Conservation (phyloP, 2,329 filamentous ascomycete species). For the Neonectria neomacrospora region DNA sequence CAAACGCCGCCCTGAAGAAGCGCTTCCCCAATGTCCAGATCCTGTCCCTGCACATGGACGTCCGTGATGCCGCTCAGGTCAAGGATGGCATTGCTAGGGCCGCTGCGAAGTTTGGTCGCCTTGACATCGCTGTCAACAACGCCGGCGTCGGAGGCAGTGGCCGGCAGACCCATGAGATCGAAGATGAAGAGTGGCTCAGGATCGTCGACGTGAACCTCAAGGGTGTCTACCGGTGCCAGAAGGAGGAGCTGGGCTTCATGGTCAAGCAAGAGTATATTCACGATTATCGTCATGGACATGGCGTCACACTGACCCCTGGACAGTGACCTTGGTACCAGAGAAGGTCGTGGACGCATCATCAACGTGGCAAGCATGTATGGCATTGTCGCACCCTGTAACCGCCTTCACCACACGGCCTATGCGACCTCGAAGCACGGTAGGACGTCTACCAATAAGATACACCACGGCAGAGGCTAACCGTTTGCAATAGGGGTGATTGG, state of each 20-base stretch:
- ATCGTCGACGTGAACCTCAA: constrained; percentile 65
- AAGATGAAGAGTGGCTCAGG: constrained; percentile 59
- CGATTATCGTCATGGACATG: not conserved
- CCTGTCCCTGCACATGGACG: constrained; percentile 57
- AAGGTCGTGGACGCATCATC: constrained; percentile 62
- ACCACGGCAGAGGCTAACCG: not conserved
- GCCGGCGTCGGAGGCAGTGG: constrained; percentile 61
- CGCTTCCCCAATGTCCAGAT: constrained; percentile 55
- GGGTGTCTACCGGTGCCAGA: constrained; percentile 68
- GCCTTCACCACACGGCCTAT: constrained; percentile 58
- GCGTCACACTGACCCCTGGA: constrained; percentile 4
- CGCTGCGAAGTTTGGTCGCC: constrained; percentile 59
- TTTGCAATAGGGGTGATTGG: constrained; percentile 54
- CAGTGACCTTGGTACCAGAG: constrained; percentile 51
- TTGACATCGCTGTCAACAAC: constrained; percentile 67
- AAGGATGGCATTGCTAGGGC: constrained; percentile 55
- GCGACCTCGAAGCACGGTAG: constrained; percentile 62
- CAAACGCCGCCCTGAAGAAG: constrained; percentile 49
- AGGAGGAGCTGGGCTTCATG: constrained; percentile 63
- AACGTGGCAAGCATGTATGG: constrained; percentile 66
- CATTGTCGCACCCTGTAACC: constrained; percentile 52
- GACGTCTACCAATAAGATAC: not conserved
- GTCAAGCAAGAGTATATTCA: constrained; percentile 56
- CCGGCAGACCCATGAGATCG: constrained; percentile 57
- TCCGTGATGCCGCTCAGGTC: constrained; percentile 56